Evolutionary conservation across 2,329 filamentous ascomycete genomes (phyloP).

Genomic region (Colletotrichum orbiculare): DNA sequence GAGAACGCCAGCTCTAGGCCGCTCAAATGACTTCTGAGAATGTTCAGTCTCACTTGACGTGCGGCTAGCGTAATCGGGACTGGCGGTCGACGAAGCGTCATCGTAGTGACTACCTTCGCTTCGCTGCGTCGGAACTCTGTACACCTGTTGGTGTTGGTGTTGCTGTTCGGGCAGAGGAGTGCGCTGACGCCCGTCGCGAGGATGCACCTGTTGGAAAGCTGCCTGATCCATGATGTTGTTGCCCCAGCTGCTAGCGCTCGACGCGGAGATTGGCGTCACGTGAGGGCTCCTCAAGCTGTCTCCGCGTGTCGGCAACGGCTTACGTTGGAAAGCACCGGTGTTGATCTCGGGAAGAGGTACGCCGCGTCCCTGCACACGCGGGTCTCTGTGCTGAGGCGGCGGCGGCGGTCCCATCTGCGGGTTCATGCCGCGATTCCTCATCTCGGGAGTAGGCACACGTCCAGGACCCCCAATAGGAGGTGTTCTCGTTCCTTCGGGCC

Average conservation of each 20-base stretch:
- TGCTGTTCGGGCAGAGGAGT: conserved; percentile 37
- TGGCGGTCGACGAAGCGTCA: conserved; percentile 72
- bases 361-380: conserved; percentile 37
- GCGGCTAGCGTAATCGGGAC: conserved; percentile 82
- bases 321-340: conserved; percentile 57
- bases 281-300: conserved; percentile 47
- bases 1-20: conserved; percentile 81
- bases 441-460: conserved; percentile 34
- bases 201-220: conserved; percentile 59
- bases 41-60: conserved; percentile 58
- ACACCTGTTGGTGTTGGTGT: conserved; percentile 29
- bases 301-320: conserved; percentile 60
- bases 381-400: conserved; percentile 18
- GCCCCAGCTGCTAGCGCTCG: conserved; percentile 52
- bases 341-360: conserved; percentile 30
- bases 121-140: conserved; percentile 46
- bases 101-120: conserved; percentile 65
- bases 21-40: conserved; percentile 64
- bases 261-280: conserved; percentile 48
- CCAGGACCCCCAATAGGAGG: conserved; percentile 33
- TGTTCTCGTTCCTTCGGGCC: conserved; percentile 35
- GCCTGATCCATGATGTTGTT: conserved; percentile 58
- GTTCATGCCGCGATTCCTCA: conserved; percentile 41
- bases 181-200: conserved; percentile 41
- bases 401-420: conserved; percentile 38